Base-by-base conservation (phyloP, 2,329 filamentous ascomycete species). In the Coleophoma crateriformis region DNA sequence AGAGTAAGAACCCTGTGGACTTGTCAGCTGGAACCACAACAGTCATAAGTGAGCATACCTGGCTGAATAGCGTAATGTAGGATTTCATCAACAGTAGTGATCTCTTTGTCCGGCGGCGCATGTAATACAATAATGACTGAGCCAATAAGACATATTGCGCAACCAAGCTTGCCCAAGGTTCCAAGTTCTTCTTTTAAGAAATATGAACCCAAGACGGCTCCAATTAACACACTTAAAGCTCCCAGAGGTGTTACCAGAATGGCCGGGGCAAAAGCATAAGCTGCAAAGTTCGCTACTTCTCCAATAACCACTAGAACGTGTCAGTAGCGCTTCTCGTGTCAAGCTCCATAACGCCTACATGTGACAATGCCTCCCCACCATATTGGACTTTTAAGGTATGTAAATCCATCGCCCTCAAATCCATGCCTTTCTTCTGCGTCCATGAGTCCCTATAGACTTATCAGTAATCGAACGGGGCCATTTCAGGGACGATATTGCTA, bases 61-160 rank as follows among this genome's bases (percentile, higher is more conserved):
- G 90, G 90, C 67, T 91, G 85, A 57, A 97, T 83, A 34, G 94
- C 95, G 73, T 91, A 94, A 61, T 88, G 73, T 55, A 99, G 74
- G 58, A 99, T 95, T 71, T 95, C 81, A 65, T 97, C 91, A 52
- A 99, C 90, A 11, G 87, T 95, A 64, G 88, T 72, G 53, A 99
- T 91, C 49, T 94, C 87, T 70, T 92, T 84, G 67, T 99, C 94
- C 41, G 94, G 88, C 47, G 94, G 95, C 47, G 94, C 94, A 74
- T 99, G 95, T 22, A 99, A 82, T 35, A 99, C 92, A 65, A 99
- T 99, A 53, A 99, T 92, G 59, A 97, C 89, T 45, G 92, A 95
- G 35, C 94, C 94, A 57, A 99, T 90, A 54, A 99, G 78, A 69
- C 94, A 97, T 66, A 94, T 94, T 52, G 94, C 95, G 70, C 94